These are phyloP conservation scores for Uronychia setigera DNA, from an alignment of 73 alveolate species.

Conservation along the genomic window DNA sequence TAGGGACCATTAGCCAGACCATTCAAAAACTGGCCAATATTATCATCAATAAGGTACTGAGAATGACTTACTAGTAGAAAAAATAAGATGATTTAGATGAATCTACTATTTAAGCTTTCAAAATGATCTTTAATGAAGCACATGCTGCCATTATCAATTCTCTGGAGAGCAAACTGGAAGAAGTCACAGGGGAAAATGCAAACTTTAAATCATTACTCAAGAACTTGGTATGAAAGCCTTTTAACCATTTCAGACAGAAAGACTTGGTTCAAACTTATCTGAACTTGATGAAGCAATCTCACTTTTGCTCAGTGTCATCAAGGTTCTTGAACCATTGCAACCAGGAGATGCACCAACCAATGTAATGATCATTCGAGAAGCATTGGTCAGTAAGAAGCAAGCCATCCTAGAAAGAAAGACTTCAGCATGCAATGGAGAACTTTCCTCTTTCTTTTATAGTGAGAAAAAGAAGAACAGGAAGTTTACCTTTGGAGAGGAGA, in stretches of 20 bases:
- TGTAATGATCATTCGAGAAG: background rate
- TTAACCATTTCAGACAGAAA: background rate
- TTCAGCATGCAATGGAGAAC: background rate
- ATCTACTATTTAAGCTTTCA: background rate
- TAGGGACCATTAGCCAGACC: background rate
- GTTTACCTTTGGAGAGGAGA: no score
- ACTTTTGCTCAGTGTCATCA: background rate
- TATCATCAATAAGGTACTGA: background rate
- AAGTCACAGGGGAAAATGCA: background rate
- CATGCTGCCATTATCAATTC: background rate
- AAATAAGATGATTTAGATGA: background rate
- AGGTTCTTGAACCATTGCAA: background rate
- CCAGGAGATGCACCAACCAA: background rate
- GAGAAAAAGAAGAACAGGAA: no score
- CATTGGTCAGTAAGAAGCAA: background rate
- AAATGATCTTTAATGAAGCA: background rate
- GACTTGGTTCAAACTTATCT: background rate
- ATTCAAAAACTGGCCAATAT: background rate
- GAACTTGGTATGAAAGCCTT: background rate
- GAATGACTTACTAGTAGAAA: background rate
- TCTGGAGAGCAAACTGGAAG: background rate
- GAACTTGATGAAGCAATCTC: background rate
- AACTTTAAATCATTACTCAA: no score
- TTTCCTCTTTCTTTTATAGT: no score
- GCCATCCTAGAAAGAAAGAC: background rate